Conservation (phyloP, 2,329 filamentous ascomycete genomes). For the Penicillium sp. region DNA sequence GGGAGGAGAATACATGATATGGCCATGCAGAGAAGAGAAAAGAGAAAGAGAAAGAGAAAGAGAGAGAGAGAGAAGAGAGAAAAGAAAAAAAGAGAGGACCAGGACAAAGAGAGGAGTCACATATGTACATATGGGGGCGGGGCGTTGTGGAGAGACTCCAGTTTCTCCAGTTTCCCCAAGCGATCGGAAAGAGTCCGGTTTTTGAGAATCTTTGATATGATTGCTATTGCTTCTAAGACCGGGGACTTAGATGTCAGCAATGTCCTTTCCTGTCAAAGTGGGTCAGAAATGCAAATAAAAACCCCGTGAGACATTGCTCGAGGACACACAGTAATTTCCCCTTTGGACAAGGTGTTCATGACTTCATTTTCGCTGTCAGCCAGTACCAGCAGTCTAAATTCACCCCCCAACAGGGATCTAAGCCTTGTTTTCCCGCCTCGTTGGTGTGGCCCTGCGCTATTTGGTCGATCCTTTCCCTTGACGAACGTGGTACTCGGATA, state of each 20-base stretch:
- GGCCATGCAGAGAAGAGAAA: slow-evolving; percentile 5
- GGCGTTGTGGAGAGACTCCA: not conserved
- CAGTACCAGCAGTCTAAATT: not conserved
- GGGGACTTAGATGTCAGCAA: no score
- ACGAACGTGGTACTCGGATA: not conserved
- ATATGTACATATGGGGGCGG: not conserved
- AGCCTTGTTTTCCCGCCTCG: not conserved
- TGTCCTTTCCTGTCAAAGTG: not conserved
- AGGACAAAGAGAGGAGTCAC: not conserved
- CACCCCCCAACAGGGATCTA: not conserved
- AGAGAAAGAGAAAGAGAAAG: slow-evolving; percentile 1
- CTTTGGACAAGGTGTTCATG: not conserved
- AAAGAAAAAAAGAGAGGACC: not conserved
- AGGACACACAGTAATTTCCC: not conserved
- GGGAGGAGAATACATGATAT: slow-evolving; percentile 3
- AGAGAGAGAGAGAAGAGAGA: slow-evolving; percentile 1
- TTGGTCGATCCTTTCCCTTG: not conserved
- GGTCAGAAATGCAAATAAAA: not conserved
- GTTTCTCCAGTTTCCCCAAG: not conserved
- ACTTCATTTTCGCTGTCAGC: not conserved
- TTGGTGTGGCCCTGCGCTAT: not conserved
- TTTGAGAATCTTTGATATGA: not conserved
- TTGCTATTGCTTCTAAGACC: no score
- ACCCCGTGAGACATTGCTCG: not conserved
- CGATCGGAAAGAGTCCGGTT: not conserved